Base-by-base conservation (phyloP, 306 rosid genomes). In the Corylus heterophylla region DNA sequence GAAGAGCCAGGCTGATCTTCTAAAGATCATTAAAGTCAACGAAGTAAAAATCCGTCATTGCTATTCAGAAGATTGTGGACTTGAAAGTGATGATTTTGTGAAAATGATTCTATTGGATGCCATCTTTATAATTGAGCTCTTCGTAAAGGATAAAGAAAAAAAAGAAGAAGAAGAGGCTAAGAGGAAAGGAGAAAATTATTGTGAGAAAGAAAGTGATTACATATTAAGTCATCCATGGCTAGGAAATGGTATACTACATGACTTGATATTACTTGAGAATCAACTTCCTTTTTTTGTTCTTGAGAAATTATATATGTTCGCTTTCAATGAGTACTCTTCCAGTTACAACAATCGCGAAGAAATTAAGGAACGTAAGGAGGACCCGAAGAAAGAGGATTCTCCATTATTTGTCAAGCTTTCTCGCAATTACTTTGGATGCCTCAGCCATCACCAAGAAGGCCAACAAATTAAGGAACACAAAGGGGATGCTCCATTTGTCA, bases 181-280 rank as follows among this genome's bases (percentile, higher is more conserved):
- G 31, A 29, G 31, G 31, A 29, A 29, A 29, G 31, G 1, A 29
- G 1, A 29, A 29, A 29, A 29, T 29, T 29, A 29, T 29, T 29
- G 31, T 2, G 2, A 4, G 3, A 0, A 37, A 37, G 42, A 37
- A 37, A 0, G 0, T 3, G 42, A 37, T 37, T 37, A 37, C 5
- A 37, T 37, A 3, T 0, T 0, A 29, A 29, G 31, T 29, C 1
- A 29, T 1, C 80, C 85, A 13, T 84, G 87, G 87, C 68, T 84
- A 70, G 20, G n/a, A 39, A 48, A 68, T 61, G 69, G 29, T 3
- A 1, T 81, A 0, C 31, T 50, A 75, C 58, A n/a, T 10, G 88
- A 81, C 12, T 45, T 85, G 66, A 45, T 81, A 7, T 45, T 81
- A 47, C 82, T 81, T 4, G 88, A 85, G 20, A 85, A 85, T 74